Conservation (phyloP, 2,329 filamentous ascomycete genomes). For the Colletotrichum sp. region DNA sequence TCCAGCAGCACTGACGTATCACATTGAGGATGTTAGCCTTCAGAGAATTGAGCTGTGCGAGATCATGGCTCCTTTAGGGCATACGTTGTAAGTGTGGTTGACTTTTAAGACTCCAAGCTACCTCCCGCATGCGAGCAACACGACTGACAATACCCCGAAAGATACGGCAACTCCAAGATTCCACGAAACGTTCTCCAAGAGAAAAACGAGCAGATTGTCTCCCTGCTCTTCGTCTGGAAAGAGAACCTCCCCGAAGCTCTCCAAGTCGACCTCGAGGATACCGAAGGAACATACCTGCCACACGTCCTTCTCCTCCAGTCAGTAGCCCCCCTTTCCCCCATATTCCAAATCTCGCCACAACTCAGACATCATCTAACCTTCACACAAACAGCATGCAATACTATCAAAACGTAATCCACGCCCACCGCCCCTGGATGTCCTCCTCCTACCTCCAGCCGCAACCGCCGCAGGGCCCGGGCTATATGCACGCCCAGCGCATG, state of each 20-base stretch:
- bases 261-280: slow-evolving; percentile 24
- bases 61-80: slow-evolving; percentile 26
- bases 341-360: background rate
- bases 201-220: slow-evolving; percentile 18
- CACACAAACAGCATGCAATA: slow-evolving; percentile 28
- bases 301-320: slow-evolving; percentile 29
- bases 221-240: slow-evolving; percentile 24
- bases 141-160: background rate
- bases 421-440: slow-evolving; percentile 31
- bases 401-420: slow-evolving; percentile 27
- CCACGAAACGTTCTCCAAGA: slow-evolving; percentile 16
- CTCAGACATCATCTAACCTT: background rate
- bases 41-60: slow-evolving; percentile 16
- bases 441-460: slow-evolving; percentile 21
- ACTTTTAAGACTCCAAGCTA: background rate
- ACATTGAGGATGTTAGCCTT: background rate
- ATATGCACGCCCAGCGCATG: slow-evolving; percentile 23
- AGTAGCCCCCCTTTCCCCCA: background rate
- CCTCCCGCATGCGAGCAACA: background rate
- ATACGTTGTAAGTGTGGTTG: slow-evolving; percentile 23
- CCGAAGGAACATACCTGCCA: slow-evolving; percentile 21
- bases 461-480: slow-evolving; percentile 26
- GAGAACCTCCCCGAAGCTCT: slow-evolving; percentile 20
- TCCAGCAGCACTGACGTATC: background rate
- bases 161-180: slow-evolving; percentile 25